Percentiles rank a stretch among this genome's conserved stretches.
Evolutionary conservation across 2,329 filamentous ascomycete genomes (phyloP).

Genomic region (Fusarium siculi): DNA sequence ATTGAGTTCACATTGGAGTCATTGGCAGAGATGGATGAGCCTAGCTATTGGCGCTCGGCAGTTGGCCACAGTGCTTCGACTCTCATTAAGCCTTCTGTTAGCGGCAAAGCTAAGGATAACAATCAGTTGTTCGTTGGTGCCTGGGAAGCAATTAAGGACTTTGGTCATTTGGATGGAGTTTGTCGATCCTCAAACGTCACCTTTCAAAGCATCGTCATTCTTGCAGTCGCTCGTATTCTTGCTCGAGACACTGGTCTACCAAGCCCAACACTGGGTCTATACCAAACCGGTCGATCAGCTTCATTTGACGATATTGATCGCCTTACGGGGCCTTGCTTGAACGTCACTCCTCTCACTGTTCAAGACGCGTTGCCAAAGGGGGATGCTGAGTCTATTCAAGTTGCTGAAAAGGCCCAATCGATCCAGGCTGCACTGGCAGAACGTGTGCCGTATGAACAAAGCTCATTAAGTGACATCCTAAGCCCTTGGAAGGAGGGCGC

Average conservation of each 20-base stretch:
- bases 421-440: not conserved
- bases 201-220: not conserved
- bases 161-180: not conserved
- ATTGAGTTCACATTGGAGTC: not conserved
- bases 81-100: not conserved
- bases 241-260: not conserved
- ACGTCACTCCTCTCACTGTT: not conserved
- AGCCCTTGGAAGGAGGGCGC: not conserved
- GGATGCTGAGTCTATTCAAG: not conserved
- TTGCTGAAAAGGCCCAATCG: not conserved
- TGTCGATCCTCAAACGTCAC: not conserved
- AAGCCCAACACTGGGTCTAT: not conserved
- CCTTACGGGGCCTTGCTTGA: not conserved
- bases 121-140: not conserved
- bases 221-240: not conserved
- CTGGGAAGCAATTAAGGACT: not conserved
- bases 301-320: not conserved
- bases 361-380: not conserved
- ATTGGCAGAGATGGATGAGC: not conserved
- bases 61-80: not conserved
- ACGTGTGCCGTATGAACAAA: not conserved
- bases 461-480: not conserved
- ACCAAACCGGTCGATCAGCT: not conserved
- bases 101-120: not conserved
- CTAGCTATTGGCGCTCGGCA: not conserved